Conservation (phyloP, 2,329 filamentous ascomycete genomes). For the Biscogniauxia mediterranea region DNA sequence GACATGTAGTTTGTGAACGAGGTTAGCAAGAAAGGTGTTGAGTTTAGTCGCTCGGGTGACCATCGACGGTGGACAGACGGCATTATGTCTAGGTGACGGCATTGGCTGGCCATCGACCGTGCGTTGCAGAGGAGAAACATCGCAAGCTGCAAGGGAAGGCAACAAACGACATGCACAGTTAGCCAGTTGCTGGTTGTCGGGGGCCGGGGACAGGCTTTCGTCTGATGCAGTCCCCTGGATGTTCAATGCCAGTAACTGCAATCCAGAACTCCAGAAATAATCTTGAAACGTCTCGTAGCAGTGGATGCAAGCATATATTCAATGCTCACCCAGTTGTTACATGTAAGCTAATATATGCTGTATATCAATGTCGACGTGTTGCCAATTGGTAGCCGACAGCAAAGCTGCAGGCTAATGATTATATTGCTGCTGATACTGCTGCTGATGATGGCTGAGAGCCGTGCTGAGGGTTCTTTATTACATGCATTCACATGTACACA, state of each 20-base stretch:
- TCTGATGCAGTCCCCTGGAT: background rate
- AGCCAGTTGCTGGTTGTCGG: background rate
- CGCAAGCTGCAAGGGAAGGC: background rate
- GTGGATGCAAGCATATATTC: background rate
- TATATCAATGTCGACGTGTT: background rate
- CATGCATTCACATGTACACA: background rate
- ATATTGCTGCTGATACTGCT: background rate
- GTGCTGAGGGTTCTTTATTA: background rate
- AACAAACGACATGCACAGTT: background rate
- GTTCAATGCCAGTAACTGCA: no score
- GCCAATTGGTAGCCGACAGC: background rate
- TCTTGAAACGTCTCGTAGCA: slow-evolving; percentile 3
- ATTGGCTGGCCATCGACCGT: background rate
- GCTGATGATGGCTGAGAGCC: background rate
- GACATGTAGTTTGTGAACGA: background rate
- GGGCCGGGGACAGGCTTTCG: background rate
- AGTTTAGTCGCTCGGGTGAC: background rate
- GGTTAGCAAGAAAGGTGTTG: background rate
- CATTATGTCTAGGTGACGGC: background rate
- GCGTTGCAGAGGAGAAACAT: background rate
- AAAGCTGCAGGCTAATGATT: background rate
- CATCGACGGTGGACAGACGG: background rate
- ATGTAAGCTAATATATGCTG: background rate
- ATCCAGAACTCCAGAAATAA: slow-evolving; percentile 1
- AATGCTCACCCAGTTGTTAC: background rate